phyloP scores from a whole-genome alignment of 2,329 filamentous ascomycete species.

The Eurotiales sp. region DNA sequence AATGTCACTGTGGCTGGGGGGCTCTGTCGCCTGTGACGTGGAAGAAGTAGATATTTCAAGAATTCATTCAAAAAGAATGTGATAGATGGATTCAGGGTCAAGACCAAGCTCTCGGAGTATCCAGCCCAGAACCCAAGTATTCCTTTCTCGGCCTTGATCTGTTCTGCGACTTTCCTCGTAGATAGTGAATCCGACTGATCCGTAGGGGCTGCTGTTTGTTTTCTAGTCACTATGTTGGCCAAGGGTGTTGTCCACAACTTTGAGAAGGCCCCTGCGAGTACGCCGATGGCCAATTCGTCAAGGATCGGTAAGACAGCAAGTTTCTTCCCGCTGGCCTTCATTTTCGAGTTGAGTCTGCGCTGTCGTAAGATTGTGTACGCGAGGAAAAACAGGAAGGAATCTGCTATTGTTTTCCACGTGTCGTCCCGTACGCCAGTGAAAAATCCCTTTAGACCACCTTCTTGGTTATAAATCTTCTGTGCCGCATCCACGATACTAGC shows the following conservation, averaged over 20 bases:
- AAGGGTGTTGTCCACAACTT: slow-evolving; percentile 76
- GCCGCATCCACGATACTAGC: slow-evolving; percentile 65
- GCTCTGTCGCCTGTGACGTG: slow-evolving; percentile 49
- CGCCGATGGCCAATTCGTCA: slow-evolving; percentile 70
- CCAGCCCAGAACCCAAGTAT: slow-evolving; percentile 79
- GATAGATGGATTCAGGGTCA: slow-evolving; percentile 81
- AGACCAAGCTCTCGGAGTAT: slow-evolving; percentile 73
- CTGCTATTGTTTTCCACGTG: slow-evolving; percentile 63
- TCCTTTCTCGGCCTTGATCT: slow-evolving; percentile 67
- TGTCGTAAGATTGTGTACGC: slow-evolving; percentile 63
- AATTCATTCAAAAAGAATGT: slow-evolving; percentile 80
- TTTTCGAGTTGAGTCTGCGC: slow-evolving; percentile 39
- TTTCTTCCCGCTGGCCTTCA: slow-evolving; percentile 21
- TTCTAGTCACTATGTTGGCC: slow-evolving; percentile 75
- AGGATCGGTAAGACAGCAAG: slow-evolving; percentile 52
- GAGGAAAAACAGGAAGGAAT: slow-evolving; percentile 83
- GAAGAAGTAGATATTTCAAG: slow-evolving; percentile 59
- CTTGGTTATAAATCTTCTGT: slow-evolving; percentile 64
- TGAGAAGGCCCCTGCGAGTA: slow-evolving; percentile 67
- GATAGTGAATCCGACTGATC: slow-evolving; percentile 28
- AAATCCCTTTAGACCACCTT: slow-evolving; percentile 73
- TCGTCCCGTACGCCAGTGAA: slow-evolving; percentile 64
- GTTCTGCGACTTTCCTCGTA: slow-evolving; percentile 56
- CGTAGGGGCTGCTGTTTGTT: slow-evolving; percentile 62
- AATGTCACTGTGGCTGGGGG: slow-evolving; percentile 57